Percentiles rank a stretch among this genome's conserved stretches.
Conservation (phyloP, 106 monocot species). For the Phalaenopsis aphrodite region DNA sequence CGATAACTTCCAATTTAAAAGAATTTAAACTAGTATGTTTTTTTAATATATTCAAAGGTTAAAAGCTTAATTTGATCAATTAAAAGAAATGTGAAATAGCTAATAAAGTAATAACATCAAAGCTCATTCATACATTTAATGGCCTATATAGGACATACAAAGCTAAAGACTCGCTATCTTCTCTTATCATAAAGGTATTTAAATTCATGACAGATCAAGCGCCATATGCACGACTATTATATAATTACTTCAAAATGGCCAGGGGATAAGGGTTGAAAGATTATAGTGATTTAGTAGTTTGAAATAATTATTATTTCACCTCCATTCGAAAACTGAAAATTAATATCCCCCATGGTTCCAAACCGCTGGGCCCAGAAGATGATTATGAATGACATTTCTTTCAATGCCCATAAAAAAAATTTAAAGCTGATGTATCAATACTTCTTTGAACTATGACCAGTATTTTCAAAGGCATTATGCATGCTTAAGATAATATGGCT, state of each 20-base stretch:
- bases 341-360: neutral
- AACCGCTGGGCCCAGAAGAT: neutral
- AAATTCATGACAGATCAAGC: neutral
- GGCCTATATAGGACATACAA: neutral
- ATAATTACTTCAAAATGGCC: neutral
- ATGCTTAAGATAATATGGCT: no score
- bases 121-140: neutral
- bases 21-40: neutral
- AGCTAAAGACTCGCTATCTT: neutral
- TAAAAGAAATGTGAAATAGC: neutral
- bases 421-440: neutral
- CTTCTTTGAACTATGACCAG: neutral
- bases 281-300: neutral
- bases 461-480: neutral
- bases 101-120: neutral
- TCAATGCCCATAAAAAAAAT: neutral
- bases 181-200: neutral
- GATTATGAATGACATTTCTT: neutral
- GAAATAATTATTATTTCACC: neutral
- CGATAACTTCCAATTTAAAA: neutral
- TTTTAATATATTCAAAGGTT: neutral
- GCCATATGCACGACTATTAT: neutral
- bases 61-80: neutral
- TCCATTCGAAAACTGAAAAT: neutral
- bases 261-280: neutral